Conservation (phyloP, 1,284 basidiomycete genomes). For the Cutaneotrichosporon daszewskae region DNA sequence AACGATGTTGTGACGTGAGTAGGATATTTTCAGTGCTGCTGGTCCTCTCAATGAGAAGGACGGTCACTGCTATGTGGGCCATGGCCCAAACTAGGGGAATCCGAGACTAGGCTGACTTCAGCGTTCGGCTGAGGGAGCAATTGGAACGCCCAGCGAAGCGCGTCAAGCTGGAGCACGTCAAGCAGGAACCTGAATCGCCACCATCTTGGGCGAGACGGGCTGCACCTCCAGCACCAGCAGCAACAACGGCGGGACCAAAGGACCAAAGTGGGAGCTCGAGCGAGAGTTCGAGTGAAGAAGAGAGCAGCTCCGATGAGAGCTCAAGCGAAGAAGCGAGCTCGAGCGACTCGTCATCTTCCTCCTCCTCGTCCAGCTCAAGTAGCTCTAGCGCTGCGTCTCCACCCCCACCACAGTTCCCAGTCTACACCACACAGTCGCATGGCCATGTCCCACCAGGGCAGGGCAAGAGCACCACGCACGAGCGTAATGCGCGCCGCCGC, state of each 20-base stretch:
- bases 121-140: conserved; percentile 21
- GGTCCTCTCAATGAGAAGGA: no score
- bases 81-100: no score
- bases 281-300: neutral
- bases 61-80: no score
- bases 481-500: conserved; percentile 36
- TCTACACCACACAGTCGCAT: conserved; percentile 1
- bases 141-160: no score
- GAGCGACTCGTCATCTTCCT: neutral
- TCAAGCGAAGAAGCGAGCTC: neutral
- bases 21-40: no score
- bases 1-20: conserved; percentile 43
- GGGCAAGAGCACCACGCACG: conserved; percentile 36
- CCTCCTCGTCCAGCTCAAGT: conserved; percentile 2
- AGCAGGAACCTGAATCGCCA: no score
- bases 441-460: conserved; percentile 33
- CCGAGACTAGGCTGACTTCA: conserved; percentile 14
- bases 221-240: neutral
- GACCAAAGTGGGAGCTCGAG: neutral
- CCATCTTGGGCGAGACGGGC: no score
- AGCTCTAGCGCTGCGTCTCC: conserved; percentile 8
- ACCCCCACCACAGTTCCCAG: neutral
- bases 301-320: neutral
- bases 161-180: no score
- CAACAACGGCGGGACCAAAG: neutral